Conservation (phyloP, 179 eudicot genomes). For the Monotropa hypopitys region DNA sequence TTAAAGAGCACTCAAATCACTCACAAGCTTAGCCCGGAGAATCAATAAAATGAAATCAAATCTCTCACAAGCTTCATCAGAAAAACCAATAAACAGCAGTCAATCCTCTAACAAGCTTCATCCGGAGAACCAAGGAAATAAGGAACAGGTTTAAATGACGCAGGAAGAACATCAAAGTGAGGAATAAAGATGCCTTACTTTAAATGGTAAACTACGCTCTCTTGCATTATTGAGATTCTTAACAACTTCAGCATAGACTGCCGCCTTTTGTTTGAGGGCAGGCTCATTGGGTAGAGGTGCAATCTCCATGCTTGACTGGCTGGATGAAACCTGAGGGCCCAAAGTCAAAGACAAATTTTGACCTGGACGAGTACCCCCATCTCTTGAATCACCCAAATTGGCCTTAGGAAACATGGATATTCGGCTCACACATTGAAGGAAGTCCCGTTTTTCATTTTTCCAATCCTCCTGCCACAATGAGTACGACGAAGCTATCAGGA, state of each 20-base stretch:
- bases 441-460: slow-evolving; percentile 84
- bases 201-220: slow-evolving; percentile 58
- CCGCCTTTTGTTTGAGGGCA: slow-evolving; percentile 66
- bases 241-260: slow-evolving; percentile 66
- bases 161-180: slow-evolving; percentile 4
- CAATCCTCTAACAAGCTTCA: not conserved
- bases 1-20: not conserved
- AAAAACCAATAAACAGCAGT: not conserved
- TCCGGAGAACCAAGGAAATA: not conserved
- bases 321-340: slow-evolving; percentile 40
- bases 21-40: slow-evolving; percentile 1
- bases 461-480: slow-evolving; percentile 65
- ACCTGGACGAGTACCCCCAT: slow-evolving; percentile 40
- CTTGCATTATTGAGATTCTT: slow-evolving; percentile 66
- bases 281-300: slow-evolving; percentile 45
- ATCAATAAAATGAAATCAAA: not conserved
- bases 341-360: slow-evolving; percentile 48
- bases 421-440: slow-evolving; percentile 77
- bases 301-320: slow-evolving; percentile 57
- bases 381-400: slow-evolving; percentile 37
- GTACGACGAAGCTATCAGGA: not conserved
- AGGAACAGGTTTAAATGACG: not conserved
- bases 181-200: slow-evolving; percentile 32
- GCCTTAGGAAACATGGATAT: slow-evolving; percentile 70
- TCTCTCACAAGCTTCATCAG: not conserved